These are phyloP conservation scores for Pseudocohnilembus persalinus DNA, from an alignment of 169 alveolate genomes.

Conservation along the genomic window DNA sequence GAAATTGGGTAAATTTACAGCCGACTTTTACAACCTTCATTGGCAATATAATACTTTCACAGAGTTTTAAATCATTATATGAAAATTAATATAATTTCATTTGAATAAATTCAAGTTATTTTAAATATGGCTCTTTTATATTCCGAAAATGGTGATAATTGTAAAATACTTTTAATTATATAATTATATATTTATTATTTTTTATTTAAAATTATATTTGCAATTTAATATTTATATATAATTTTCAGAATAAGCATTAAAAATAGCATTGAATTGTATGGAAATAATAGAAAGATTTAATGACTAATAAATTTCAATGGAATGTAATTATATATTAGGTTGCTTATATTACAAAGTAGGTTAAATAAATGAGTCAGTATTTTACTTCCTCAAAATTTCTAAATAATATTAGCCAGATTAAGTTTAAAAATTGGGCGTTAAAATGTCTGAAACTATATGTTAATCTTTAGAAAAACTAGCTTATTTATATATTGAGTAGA, in stretches of 20 bases:
- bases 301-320: background rate
- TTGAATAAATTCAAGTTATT: background rate
- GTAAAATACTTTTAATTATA: background rate
- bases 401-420: background rate
- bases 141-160: background rate
- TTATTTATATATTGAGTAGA: background rate
- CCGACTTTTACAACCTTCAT: background rate
- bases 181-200: too few species aligned
- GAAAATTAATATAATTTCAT: too few species aligned
- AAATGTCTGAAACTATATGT: background rate
- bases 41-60: background rate
- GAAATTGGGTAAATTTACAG: background rate
- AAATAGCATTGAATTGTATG: too few species aligned
- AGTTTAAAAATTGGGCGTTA: background rate
- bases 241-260: background rate
- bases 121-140: too few species aligned
- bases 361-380: background rate
- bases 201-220: too few species aligned
- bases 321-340: background rate
- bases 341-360: background rate
- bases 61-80: background rate
- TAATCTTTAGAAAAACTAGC: background rate
- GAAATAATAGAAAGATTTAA: background rate
- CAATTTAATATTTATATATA: too few species aligned
- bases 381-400: background rate